Percentiles rank a stretch among this genome's conserved stretches.
phyloP scores from a whole-genome alignment of 176 grass and related monocot genomes.

The Juncus effusus region DNA sequence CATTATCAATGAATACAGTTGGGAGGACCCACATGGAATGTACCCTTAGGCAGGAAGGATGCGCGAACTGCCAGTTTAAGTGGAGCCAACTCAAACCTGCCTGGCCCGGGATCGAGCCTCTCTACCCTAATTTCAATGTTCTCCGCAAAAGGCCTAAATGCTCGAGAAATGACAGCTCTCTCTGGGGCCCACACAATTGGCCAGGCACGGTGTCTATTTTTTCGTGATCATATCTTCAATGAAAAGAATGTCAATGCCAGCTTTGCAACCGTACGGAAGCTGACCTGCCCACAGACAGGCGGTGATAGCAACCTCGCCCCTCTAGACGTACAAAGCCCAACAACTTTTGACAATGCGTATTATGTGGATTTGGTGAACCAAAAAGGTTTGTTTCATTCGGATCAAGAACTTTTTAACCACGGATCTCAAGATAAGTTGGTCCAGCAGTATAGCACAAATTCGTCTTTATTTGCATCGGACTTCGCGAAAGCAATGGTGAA shows the following conservation, averaged over 20 bases:
- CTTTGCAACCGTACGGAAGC: conserved; percentile 38
- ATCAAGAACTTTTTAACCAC: conserved; percentile 62
- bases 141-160: conserved; percentile 40
- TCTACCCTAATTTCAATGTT: conserved; percentile 43
- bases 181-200: conserved; percentile 88
- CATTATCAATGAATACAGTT: conserved; percentile 32
- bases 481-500: conserved; percentile 70
- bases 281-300: conserved; percentile 40
- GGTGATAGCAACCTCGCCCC: conserved; percentile 55
- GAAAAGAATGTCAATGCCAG: conserved; percentile 39
- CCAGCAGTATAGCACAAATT: conserved; percentile 39
- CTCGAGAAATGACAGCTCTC: conserved; percentile 59
- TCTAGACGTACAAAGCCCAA: conserved; percentile 36
- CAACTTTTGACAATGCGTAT: conserved; percentile 63
- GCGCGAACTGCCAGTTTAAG: conserved; percentile 36
- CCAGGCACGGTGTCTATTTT: conserved; percentile 42
- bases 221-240: conserved; percentile 68
- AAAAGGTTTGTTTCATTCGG: conserved; percentile 60
- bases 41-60: conserved; percentile 58
- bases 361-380: conserved; percentile 46
- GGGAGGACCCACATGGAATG: conserved; percentile 64
- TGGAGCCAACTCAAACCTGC: conserved; percentile 47
- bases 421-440: conserved; percentile 51
- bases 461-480: conserved; percentile 27
- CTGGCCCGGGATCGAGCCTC: conserved; percentile 41